Percentiles rank a stretch among this genome's conserved stretches.
Conservation (phyloP, 805 yeast genomes). For the Hanseniaspora lindneri region DNA sequence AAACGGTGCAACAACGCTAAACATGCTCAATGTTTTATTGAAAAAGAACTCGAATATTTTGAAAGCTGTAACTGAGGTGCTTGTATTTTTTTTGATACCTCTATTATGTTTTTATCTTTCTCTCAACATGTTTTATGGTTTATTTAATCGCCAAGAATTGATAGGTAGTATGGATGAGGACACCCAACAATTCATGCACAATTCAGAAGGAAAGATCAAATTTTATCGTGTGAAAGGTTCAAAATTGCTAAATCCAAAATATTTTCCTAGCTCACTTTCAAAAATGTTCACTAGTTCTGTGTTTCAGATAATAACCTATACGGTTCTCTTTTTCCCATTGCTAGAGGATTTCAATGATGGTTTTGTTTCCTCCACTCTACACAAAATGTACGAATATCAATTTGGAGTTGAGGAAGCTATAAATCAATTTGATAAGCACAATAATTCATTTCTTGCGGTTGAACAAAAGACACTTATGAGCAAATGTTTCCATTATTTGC, state of each 20-base stretch:
- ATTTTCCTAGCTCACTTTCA: background rate
- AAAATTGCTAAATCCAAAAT: background rate
- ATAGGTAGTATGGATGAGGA: no score
- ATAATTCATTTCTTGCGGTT: no score
- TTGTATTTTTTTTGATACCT: constrained; percentile 1
- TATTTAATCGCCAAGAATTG: no score
- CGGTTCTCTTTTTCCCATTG: background rate
- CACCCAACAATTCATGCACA: no score
- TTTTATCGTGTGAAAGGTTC: no score
- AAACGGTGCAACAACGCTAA: background rate
- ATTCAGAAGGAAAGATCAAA: background rate
- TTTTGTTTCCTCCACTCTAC: background rate
- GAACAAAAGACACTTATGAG: no score
- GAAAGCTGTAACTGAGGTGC: background rate
- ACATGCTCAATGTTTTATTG: background rate
- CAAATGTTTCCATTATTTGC: no score
- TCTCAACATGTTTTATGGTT: background rate
- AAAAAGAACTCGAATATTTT: constrained; percentile 1
- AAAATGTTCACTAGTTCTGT: background rate
- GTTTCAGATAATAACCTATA: background rate
- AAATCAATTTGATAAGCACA: background rate
- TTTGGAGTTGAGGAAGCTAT: constrained; percentile 1
- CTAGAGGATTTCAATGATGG: constrained; percentile 1
- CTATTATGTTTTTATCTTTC: background rate
- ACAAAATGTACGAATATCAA: constrained; percentile 11